A percentile compares a stretch with the other conserved stretches of the same genome.
Evolutionary conservation across 345 rosid genomes (phyloP).

Genomic region (Passiflora organensis): DNA sequence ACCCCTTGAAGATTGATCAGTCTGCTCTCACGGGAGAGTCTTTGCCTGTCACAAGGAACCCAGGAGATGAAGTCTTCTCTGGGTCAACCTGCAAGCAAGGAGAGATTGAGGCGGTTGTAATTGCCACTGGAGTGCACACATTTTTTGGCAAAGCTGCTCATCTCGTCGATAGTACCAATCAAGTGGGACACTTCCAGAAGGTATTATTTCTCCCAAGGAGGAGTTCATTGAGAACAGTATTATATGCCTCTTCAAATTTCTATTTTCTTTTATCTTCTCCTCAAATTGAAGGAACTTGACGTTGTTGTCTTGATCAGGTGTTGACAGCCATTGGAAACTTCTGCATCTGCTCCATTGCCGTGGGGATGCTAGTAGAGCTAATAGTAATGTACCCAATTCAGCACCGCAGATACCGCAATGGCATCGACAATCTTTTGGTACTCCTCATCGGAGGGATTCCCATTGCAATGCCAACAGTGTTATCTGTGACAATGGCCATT

Average conservation of each 20-base stretch:
- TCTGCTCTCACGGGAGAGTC: constrained; percentile 84
- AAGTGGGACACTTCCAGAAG: constrained; percentile 79
- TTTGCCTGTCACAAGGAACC: constrained; percentile 62
- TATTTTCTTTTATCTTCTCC: background rate
- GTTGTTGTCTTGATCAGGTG: constrained; percentile 36
- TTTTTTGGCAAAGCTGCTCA: constrained; percentile 93
- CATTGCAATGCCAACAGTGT: constrained; percentile 86
- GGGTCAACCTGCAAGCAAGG: constrained; percentile 92
- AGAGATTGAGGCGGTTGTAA: constrained; percentile 79
- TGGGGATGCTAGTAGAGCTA: constrained; percentile 62
- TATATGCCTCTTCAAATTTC: too few species aligned
- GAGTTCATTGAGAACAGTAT: too few species aligned
- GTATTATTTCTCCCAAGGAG: constrained; percentile 9
- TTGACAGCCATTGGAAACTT: constrained; percentile 83
- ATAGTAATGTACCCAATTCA: constrained; percentile 78
- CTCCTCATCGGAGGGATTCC: constrained; percentile 90
- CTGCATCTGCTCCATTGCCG: constrained; percentile 66
- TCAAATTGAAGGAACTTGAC: background rate
- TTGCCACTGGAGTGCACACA: constrained; percentile 79
- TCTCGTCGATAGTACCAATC: constrained; percentile 72
- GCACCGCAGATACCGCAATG: constrained; percentile 56
- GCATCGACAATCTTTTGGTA: constrained; percentile 74
- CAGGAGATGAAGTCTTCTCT: constrained; percentile 70
- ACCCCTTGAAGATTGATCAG: constrained; percentile 74
- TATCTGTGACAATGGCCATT: constrained; percentile 89